A percentile compares a stretch with the other conserved stretches of the same genome.
Conservation (phyloP, 345 rosid genomes). For the Eucalyptus pumila region DNA sequence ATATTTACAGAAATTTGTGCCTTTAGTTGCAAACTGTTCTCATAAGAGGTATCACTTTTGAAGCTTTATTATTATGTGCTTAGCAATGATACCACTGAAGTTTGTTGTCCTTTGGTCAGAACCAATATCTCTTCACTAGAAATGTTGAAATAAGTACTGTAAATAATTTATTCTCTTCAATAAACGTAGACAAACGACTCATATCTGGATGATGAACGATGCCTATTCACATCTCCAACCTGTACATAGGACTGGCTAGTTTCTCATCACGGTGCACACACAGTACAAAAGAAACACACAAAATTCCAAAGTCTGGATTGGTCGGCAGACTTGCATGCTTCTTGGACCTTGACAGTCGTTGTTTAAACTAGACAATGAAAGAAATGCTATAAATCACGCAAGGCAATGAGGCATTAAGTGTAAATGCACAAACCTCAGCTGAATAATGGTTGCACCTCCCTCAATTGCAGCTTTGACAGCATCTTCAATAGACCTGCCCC, state of each 20-base stretch:
- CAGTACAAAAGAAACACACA: neutral
- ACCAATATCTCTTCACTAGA: neutral
- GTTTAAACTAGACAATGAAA: neutral
- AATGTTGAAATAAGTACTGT: neutral
- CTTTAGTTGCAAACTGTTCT: neutral
- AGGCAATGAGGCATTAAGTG: neutral
- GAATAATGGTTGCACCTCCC: conserved; percentile 91
- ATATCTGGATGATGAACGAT: fast-evolving
- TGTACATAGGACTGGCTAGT: neutral
- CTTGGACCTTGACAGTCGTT: neutral
- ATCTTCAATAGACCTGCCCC: conserved; percentile 55
- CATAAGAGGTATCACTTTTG: neutral
- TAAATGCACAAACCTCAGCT: conserved; percentile 49
- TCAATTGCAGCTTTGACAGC: conserved; percentile 69
- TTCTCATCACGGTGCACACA: neutral
- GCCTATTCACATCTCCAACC: neutral
- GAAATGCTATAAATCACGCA: neutral
- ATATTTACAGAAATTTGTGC: neutral
- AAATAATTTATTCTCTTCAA: neutral
- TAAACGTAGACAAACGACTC: fast-evolving
- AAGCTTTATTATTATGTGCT: neutral
- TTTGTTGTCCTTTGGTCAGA: neutral
- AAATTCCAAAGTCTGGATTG: neutral
- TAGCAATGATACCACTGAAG: neutral
- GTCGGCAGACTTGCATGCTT: neutral